Evolutionary conservation across 805 yeast genomes (phyloP).

Genomic region (Hemisphaericaspora nanyangensis): DNA sequence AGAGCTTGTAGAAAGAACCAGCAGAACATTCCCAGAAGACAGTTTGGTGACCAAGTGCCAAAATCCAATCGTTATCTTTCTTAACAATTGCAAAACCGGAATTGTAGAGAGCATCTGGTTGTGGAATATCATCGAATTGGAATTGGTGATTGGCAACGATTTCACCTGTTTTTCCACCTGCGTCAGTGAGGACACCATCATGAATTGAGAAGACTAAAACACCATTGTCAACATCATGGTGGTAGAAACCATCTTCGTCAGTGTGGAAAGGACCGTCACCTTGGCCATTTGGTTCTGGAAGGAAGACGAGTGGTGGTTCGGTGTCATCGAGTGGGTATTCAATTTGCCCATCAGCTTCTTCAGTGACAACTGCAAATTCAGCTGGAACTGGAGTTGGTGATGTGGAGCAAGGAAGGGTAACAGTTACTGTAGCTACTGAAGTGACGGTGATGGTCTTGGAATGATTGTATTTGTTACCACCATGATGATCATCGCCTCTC

Average conservation of each 20-base stretch:
- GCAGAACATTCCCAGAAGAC: slow-evolving; percentile 8
- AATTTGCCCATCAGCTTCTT: slow-evolving; percentile 1
- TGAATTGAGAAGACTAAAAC: slow-evolving; percentile 44
- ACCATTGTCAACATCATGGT: not conserved
- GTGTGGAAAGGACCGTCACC: too few species aligned
- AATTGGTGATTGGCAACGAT: slow-evolving; percentile 9
- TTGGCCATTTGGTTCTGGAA: not conserved
- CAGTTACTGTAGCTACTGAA: too few species aligned
- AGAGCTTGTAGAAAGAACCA: slow-evolving; percentile 5
- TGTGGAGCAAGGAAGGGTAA: too few species aligned
- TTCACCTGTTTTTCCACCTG: slow-evolving; percentile 3
- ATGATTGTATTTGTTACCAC: not conserved
- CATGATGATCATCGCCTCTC: too few species aligned
- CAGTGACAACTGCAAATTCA: not conserved
- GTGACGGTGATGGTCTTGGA: not conserved
- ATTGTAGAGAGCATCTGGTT: slow-evolving; percentile 5
- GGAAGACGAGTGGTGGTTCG: not conserved
- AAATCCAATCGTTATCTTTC: slow-evolving; percentile 1
- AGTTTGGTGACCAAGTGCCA: slow-evolving; percentile 5
- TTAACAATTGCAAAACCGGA: slow-evolving; percentile 5
- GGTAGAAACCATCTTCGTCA: not conserved
- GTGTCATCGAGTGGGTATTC: not conserved
- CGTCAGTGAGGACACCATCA: slow-evolving; percentile 41
- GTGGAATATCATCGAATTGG: slow-evolving; percentile 7
- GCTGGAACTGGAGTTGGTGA: not conserved